Evolutionary conservation across 805 yeast species (phyloP).

Genomic region (Naumovozyma castellii): DNA sequence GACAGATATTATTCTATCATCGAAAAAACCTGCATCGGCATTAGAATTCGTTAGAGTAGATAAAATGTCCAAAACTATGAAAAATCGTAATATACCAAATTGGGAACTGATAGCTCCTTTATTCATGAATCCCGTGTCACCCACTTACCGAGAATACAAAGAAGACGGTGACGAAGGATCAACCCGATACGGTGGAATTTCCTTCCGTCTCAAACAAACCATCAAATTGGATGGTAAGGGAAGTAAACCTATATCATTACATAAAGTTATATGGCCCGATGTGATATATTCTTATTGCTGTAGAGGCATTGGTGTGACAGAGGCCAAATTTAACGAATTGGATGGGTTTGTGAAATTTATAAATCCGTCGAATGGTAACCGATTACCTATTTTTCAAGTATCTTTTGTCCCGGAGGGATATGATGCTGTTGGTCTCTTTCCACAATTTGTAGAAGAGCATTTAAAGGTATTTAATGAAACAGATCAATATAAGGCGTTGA

Average conservation of each 20-base stretch:
- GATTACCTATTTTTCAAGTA: constrained; percentile 9
- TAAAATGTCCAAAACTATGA: not conserved
- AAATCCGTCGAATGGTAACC: constrained; percentile 12
- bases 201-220: constrained; percentile 2
- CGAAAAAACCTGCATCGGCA: not conserved
- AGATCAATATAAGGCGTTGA: constrained; percentile 7
- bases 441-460: constrained; percentile 12
- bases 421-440: constrained; percentile 21
- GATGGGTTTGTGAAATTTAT: constrained; percentile 1
- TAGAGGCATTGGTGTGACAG: constrained; percentile 18
- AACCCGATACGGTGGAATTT: not conserved
- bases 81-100: not conserved
- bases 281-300: constrained; percentile 13
- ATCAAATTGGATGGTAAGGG: constrained; percentile 2
- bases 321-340: constrained; percentile 6
- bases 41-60: not conserved
- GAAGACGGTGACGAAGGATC: not conserved
- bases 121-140: not conserved
- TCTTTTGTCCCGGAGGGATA: constrained; percentile 8
- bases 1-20: not conserved
- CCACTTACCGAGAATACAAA: not conserved
- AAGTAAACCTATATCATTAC: not conserved
- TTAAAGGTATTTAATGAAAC: constrained; percentile 8
- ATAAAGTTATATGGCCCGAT: constrained; percentile 16
- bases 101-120: not conserved